Percentiles rank a stretch among this genome's conserved stretches.
phyloP scores from a whole-genome alignment of 371 early-diverging fungal genomes.

The Nematocida sp. region DNA sequence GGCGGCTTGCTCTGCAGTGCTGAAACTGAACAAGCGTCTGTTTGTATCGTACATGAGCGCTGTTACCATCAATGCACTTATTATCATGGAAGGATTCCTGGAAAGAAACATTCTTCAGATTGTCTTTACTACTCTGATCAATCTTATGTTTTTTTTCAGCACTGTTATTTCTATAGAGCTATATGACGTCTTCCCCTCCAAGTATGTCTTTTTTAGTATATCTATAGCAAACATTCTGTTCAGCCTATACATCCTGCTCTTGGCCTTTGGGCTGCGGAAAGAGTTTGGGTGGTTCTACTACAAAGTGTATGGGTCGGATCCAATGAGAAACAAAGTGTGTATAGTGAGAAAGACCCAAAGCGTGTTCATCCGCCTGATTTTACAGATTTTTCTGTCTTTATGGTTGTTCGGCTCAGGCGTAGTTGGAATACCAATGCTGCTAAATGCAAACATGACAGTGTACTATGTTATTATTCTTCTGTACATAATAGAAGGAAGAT shows the following conservation, averaged over 20 bases:
- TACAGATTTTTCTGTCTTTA: conserved; percentile 9
- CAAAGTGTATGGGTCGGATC: conserved; percentile 13
- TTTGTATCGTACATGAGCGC: neutral
- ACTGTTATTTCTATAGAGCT: neutral
- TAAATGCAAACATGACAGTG: too few relatives aligned
- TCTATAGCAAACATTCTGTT: neutral
- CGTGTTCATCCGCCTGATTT: neutral
- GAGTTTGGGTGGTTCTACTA: conserved; percentile 43
- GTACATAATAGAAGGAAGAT: neutral
- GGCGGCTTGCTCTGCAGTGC: neutral
- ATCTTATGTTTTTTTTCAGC: neutral
- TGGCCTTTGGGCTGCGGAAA: neutral
- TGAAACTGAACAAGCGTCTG: neutral
- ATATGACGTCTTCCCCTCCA: neutral
- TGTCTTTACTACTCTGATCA: neutral
- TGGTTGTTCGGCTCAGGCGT: neutral
- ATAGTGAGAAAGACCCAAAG: neutral
- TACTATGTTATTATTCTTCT: neutral
- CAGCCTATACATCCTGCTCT: neutral
- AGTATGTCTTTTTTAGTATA: neutral
- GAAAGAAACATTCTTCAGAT: conserved; percentile 33
- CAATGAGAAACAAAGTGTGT: neutral
- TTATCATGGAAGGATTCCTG: conserved; percentile 8
- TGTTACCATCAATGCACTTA: neutral
- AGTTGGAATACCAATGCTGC: neutral